Evolutionary conservation across 2,329 filamentous ascomycete genomes (phyloP), one percentile per base, ranked within the genome.

Genomic region (Claviceps quebecensis): DNA sequence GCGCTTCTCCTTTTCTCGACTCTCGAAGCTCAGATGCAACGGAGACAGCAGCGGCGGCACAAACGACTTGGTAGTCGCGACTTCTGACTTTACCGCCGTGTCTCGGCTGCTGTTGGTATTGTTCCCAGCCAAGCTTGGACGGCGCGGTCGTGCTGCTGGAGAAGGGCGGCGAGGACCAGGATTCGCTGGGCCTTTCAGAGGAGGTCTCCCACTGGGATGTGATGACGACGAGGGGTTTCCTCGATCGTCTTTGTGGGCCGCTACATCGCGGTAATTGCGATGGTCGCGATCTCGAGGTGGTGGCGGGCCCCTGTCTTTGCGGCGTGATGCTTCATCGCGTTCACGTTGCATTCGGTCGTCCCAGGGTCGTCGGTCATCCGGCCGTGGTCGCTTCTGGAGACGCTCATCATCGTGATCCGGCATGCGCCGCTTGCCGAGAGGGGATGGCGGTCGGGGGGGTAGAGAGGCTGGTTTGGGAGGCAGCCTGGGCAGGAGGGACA

Each of bases 21-120:
- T 45, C 23, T 72, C 71, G 26, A 74, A 67, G 39, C 67, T 68
- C 11, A 77, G 65, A 38, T 69, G 71, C 1, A 77, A 63, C 1
- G 77, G 77, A 0, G 77, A 80, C 14, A 80, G 59, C 34, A 80
- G 58, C 2, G 72, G 73, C 8, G 77, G 77, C 6, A 80, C 66
- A 23, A 64, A 62, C 26, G 69, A 56, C 55, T 70, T 72, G 2
- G 65, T 59, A 11, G 61, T 58, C 8, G 26, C 22, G 11, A 59
- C 55, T 19, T 73, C 70, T 19, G 60, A 47, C 57, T 72, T 72
- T 54, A 58, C 67, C 13, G 71, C 65, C 5, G 65, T 63, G 45
- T 58, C 60, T 51, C 65, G 67, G 23, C 59, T 68, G 56, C 58
- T 69, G 34, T 60, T 68, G 56, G 58, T 68, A 26, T 60, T 68